Base-by-base conservation (phyloP, 306 rosid genomes). In the Dryas alaskensis region DNA sequence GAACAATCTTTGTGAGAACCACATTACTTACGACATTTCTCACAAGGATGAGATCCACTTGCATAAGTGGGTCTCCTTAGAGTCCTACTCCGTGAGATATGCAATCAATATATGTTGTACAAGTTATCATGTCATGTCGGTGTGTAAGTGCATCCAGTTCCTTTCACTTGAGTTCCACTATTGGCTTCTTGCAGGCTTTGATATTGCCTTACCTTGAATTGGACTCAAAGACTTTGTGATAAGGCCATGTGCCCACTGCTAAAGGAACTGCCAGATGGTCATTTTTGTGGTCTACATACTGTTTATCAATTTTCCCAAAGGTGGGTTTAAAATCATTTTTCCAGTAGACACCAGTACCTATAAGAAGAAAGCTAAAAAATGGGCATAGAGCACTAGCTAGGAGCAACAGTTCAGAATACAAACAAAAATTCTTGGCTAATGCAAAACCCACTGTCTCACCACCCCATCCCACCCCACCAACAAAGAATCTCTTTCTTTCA, bases 211-310 rank as follows among this genome's bases (percentile, higher is more conserved):
- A 27, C 60, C 82, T 82, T 82, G 59, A 70, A 73, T 68, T 78
- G 69, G 73, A 82, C 80, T 78, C 82, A 74, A 82, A 67, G 25
- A 65, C 17, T 17, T 61, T 55, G 70, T 63, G 46, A 57, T 47
- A 53, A 64, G 39, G n/a, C 67, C 67, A 47, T 4, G 57, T 37
- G 53, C 57, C 9, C 52, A n/a, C 43, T 43, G 42, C 69, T 45
- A 6, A 40, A 39, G 19, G 13, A 31, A 63, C 63, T 10, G 44
- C 16, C 58, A 52, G 19, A 53, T 61, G 49, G 72, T 51, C 50
- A 39, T 16, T 10, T 13, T 42, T 69, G 73, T 17, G 62, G 50
- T 49, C 27, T 49, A 6, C 49, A 65, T 9, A 27, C 69, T n/a
- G 44, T 64, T 44, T 14, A 64, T 52, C 44, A 69, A 51, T 52